Evolutionary conservation across 2,329 filamentous ascomycete species (phyloP).

Genomic region (Pyricularia pennisetigena): DNA sequence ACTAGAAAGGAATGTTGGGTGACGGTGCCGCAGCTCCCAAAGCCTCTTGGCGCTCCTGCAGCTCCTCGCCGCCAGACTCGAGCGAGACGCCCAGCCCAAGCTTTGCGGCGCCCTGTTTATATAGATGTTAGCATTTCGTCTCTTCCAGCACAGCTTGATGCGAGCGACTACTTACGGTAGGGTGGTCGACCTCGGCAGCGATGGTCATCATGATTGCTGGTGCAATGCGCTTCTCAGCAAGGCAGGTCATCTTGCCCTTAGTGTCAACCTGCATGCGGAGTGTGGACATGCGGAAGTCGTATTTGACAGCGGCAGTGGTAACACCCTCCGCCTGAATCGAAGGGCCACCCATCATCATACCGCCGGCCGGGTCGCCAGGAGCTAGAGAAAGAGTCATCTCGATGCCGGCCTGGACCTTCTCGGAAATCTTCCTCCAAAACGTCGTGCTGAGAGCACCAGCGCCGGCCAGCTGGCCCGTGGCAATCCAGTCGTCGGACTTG

Average conservation of each 20-base stretch:
- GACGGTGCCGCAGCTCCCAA: conserved; percentile 34
- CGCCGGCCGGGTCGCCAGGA: conserved; percentile 26
- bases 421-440: conserved; percentile 88
- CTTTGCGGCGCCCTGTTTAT: conserved; percentile 90
- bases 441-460: conserved; percentile 82
- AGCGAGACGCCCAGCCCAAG: conserved; percentile 90
- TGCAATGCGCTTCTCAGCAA: conserved; percentile 92
- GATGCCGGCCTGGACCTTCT: conserved; percentile 92
- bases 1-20: conserved; percentile 58
- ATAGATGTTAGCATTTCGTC: conserved; percentile 17
- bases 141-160: background rate
- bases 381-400: conserved; percentile 85
- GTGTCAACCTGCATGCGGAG: conserved; percentile 96
- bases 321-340: conserved; percentile 75
- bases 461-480: conserved; percentile 78
- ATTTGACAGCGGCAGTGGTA: conserved; percentile 90
- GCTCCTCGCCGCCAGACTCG: conserved; percentile 73
- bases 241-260: conserved; percentile 82
- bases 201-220: conserved; percentile 90
- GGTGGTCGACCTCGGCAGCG: conserved; percentile 92
- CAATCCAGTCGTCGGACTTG: conserved; percentile 87
- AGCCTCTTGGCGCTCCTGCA: conserved; percentile 74
- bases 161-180: conserved; percentile 57
- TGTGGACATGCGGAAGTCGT: conserved; percentile 92
- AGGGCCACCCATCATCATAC: conserved; percentile 14